Evolutionary conservation across 2,329 filamentous ascomycete species (phyloP).

Genomic region (Penicillium sp.): DNA sequence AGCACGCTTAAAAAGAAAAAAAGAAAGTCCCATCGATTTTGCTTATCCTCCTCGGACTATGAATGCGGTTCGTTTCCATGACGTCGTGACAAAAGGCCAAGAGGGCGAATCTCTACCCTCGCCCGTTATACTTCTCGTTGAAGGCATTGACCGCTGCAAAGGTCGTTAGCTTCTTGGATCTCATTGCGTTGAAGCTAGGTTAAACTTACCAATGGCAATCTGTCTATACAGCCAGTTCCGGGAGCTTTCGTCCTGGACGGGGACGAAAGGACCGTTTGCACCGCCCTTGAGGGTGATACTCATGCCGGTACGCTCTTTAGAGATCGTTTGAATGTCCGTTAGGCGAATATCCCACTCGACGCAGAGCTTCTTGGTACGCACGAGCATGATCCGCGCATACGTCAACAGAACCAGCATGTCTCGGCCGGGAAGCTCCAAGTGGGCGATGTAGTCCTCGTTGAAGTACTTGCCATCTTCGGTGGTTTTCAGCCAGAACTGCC

Average conservation of each 20-base stretch:
- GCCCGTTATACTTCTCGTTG: constrained; percentile 65
- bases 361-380: constrained; percentile 78
- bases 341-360: constrained; percentile 96
- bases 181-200: neutral
- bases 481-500: constrained; percentile 98
- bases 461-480: constrained; percentile 97
- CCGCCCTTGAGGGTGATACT: constrained; percentile 85
- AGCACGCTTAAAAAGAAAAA: neutral
- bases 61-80: constrained; percentile 19
- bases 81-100: constrained; percentile 17
- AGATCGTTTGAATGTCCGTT: constrained; percentile 95
- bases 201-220: constrained; percentile 56
- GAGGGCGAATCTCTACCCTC: constrained; percentile 44
- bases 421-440: constrained; percentile 84
- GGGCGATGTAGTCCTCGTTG: constrained; percentile 94
- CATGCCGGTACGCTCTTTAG: constrained; percentile 92
- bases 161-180: constrained; percentile 11
- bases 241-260: constrained; percentile 80
- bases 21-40: constrained; percentile 4
- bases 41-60: constrained; percentile 4
- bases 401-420: constrained; percentile 90
- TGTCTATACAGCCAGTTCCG: constrained; percentile 67
- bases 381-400: constrained; percentile 81
- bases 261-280: constrained; percentile 90
- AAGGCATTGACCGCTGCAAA: constrained; percentile 61